Base-by-base conservation (phyloP, 331 rosid genomes). In the Malus hybrid region DNA sequence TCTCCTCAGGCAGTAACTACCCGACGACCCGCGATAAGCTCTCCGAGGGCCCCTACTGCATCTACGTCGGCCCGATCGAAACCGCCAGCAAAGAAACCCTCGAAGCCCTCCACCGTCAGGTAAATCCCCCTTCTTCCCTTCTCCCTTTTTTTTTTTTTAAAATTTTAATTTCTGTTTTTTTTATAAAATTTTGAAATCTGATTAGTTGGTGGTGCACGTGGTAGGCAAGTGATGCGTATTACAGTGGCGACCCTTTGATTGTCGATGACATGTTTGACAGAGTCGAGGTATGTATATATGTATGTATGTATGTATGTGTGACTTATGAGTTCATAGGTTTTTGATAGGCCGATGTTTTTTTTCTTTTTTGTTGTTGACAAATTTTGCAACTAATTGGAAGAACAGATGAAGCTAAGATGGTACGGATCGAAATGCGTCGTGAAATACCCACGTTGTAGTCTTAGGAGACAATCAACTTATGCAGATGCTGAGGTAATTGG, bases 211-310 rank as follows among this genome's bases (percentile, higher is more conserved):
- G 16, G 5, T 75, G 56, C 16, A 62, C 73, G 68, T 6, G 62
- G 39, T 71, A 93, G 96, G 96, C 98, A 10, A 84, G 91, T 76
- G 95, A 88, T 82, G 88, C 96, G 7, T 93, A 93, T 77, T 89
- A 93, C 78, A 85, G 95, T 39, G 98, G 96, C 8, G 77, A 86
- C 53, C 98, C 98, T 68, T 82, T 93, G 84, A 93, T 93, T 28
- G 84, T 93, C 36, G 98, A 93, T 80, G 98, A 93, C 68, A 93
- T 93, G 96, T 93, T 93, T 81, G 98, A 93, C 61, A 89, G 95
- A 86, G 93, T 90, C 10, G 96, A 93, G 98, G 97, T 89, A 75
- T 52, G 66, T 48, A 28, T 28, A 7, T 34, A 34, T 34, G 24
- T 24, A 24, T 24, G 24, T 24, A 24, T 24, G 24, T 28, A 28